Evolutionary conservation across 1,284 basidiomycete species (phyloP), one percentile per base, ranked within the genome.

Genomic region (Sanguinoderma infundibulare): DNA sequence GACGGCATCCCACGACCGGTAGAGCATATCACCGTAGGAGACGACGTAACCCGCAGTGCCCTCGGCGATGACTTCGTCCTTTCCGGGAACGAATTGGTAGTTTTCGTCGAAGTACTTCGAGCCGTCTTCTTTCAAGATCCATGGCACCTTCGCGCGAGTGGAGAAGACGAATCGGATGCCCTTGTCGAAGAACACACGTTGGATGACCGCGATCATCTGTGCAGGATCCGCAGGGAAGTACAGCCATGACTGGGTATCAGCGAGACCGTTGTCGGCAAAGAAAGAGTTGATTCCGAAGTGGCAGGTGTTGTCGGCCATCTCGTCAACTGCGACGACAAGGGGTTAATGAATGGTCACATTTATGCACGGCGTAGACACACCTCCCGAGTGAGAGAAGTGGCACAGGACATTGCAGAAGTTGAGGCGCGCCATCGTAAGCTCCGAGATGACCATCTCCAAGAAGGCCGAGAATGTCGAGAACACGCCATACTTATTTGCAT

Each of bases 381-480:
- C 89, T 71, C 92, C 93, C 36, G 91, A 89, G 77, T 95, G 93
- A 26, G 92, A 94, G 79, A 94, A 95, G 77, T 95, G 92, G 70
- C 83, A 89, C 32, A 95, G 83, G 17, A 95, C 87, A 71, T 95
- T 95, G 80, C 91, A 92, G 71, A 89, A 83, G 76, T 94, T 94
- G 71, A 94, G 75, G 57, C 92, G 85, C 17, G 93, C 93, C 93
- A 95, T 95, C n/a, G 92, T 94, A 59, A 94, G 79, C 73, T 95
- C 93, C 2, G 92, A 94, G 61, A 94, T 76, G 61, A 91, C 79
- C 93, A 95, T 95, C 81, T 95, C 92, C 62, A 94, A 79, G 81
- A 95, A 95, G 5, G 93, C 92, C 53, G 90, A 91, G 78, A 95
- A 95, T 5, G 92, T 95, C 24, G 90, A 92, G 80, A 92, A 92